phyloP scores from a whole-genome alignment of 2,329 filamentous ascomycete species.

The Ascosphaera acerosa region DNA sequence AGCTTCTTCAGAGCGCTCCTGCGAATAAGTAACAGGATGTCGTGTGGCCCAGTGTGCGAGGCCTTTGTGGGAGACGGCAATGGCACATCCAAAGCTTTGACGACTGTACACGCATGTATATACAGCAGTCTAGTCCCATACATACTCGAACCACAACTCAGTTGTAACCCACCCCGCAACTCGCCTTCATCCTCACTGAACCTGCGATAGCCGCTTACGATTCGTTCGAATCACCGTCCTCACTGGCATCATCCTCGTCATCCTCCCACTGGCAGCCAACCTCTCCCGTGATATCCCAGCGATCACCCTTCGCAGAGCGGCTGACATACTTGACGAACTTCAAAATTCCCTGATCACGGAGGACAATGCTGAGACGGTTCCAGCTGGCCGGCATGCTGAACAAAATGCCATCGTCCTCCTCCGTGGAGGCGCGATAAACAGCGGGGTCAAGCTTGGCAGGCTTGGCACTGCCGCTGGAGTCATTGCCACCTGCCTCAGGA shows the following conservation, averaged over 20 bases:
- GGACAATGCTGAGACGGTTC: conserved; percentile 79
- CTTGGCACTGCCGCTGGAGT: conserved; percentile 11
- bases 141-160: no score
- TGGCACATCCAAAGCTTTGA: no score
- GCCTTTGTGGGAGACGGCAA: no score
- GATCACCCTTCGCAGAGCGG: conserved; percentile 53
- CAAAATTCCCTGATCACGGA: conserved; percentile 63
- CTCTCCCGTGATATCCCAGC: conserved; percentile 70
- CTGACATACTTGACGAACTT: conserved; percentile 96
- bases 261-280: conserved; percentile 42
- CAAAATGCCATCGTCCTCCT: conserved; percentile 49
- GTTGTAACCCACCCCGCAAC: no score
- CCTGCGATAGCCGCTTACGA: no score
- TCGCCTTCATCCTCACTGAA: no score
- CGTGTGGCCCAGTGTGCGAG: no score
- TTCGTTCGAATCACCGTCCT: conserved; percentile 1
- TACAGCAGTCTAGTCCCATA: no score
- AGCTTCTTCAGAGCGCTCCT: conserved; percentile 17
- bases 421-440: conserved; percentile 47
- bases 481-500: conserved; percentile 14
- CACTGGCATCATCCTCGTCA: conserved; percentile 19
- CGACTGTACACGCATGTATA: no score
- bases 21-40: no score
- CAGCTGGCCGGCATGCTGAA: conserved; percentile 47
- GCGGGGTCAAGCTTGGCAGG: conserved; percentile 39